Conservation (phyloP, 176 grass and related monocot species). For the Oryza coarctata region DNA sequence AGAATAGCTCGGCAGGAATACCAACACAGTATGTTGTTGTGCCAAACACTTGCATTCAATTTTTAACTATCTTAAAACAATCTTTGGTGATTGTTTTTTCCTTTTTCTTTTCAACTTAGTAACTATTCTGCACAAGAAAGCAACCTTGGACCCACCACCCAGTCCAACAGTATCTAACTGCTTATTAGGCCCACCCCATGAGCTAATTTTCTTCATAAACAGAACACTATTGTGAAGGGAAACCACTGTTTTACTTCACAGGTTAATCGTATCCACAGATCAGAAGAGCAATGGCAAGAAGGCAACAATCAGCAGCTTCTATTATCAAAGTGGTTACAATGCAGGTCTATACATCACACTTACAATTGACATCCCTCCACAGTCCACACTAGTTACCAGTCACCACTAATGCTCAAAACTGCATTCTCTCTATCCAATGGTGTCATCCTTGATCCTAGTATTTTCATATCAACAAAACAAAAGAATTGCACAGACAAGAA, state of each 20-base stretch:
- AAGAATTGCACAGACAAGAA: conserved; percentile 29
- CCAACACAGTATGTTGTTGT: background rate
- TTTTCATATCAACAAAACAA: conserved; percentile 48
- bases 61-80: background rate
- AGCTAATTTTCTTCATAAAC: background rate
- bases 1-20: background rate
- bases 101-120: background rate
- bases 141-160: background rate
- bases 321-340: conserved; percentile 45
- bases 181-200: background rate
- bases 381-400: conserved; percentile 32
- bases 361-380: conserved; percentile 34
- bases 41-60: background rate
- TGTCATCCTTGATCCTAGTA: conserved; percentile 11
- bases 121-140: background rate
- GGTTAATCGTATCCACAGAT: background rate
- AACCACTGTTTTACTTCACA: background rate
- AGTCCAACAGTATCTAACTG: background rate
- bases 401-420: conserved; percentile 42
- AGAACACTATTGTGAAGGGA: background rate
- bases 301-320: conserved; percentile 41
- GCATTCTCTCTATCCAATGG: conserved; percentile 30
- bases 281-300: background rate
- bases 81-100: background rate
- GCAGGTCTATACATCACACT: conserved; percentile 44